A percentile compares a stretch with the other conserved stretches of the same genome.
Conservation (phyloP, 208 protist genomes). For the Tritrichomonas foetus region DNA sequence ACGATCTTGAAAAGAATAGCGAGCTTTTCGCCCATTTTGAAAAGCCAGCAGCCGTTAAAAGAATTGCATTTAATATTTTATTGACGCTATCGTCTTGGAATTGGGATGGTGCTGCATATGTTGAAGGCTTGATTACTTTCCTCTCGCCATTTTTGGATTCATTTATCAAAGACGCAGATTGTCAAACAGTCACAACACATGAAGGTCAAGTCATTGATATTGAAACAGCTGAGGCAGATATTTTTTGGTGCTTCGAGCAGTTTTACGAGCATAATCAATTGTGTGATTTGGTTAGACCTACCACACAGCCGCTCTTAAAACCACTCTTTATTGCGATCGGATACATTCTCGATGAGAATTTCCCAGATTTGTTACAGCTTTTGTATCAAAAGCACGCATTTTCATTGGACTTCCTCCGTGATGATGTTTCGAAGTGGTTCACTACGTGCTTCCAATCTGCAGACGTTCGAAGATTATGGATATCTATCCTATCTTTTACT, state of each 20-base stretch:
- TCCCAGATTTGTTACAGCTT: background rate
- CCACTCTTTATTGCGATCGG: background rate
- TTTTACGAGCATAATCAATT: conserved; percentile 32
- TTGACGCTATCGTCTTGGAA: background rate
- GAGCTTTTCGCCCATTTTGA: conserved; percentile 16
- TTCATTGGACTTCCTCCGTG: conserved; percentile 19
- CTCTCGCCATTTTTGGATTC: background rate
- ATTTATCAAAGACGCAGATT: background rate
- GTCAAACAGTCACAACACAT: background rate
- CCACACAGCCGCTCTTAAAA: background rate
- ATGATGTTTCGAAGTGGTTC: background rate
- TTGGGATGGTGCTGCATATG: background rate
- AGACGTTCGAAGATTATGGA: background rate
- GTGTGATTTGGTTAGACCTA: background rate
- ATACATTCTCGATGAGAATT: conserved; percentile 14
- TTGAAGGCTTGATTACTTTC: background rate
- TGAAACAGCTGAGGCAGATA: background rate
- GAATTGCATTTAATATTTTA: conserved; percentile 14
- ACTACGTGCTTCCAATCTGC: background rate
- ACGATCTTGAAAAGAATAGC: background rate
- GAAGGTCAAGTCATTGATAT: background rate
- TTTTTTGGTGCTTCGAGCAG: background rate
- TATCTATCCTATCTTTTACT: background rate
- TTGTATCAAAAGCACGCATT: background rate
- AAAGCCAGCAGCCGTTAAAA: background rate